phyloP scores from a whole-genome alignment of 345 rosid genomes.

The Linum trigynum region DNA sequence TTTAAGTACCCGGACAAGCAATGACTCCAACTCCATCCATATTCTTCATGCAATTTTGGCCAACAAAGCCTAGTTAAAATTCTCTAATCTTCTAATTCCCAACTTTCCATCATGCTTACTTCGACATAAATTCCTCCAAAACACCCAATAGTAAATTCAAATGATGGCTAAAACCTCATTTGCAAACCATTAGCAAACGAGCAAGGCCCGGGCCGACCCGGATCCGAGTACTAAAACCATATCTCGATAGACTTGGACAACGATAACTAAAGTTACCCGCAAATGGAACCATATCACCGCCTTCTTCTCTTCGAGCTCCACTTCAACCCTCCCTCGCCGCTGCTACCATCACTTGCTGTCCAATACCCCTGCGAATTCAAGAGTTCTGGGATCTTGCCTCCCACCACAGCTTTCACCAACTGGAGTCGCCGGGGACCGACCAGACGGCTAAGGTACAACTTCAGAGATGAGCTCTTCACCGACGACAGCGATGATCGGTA shows the following conservation, averaged over 20 bases:
- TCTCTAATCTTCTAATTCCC: too few relatives aligned
- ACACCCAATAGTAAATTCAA: too few relatives aligned
- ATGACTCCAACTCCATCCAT: too few relatives aligned
- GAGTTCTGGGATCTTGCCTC: not conserved
- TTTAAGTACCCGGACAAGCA: too few relatives aligned
- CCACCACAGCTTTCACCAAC: not conserved
- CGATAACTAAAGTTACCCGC: not conserved
- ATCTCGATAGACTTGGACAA: not conserved
- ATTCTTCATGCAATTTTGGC: too few relatives aligned
- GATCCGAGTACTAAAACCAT: too few relatives aligned
- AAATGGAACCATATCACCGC: not conserved
- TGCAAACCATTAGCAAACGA: too few relatives aligned
- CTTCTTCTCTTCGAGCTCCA: not conserved
- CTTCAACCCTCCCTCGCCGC: not conserved
- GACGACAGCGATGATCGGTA: constrained; percentile 16
- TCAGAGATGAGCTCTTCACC: constrained; percentile 23
- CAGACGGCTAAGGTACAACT: constrained; percentile 15
- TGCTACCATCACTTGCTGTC: not conserved
- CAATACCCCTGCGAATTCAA: not conserved
- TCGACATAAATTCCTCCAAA: too few relatives aligned
- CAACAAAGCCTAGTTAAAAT: too few relatives aligned
- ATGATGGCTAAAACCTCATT: too few relatives aligned
- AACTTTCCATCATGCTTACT: too few relatives aligned
- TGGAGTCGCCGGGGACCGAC: not conserved
- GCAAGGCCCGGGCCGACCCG: too few relatives aligned